phyloP scores from a whole-genome alignment of 2,329 filamentous ascomycete species.

The Penicillium italicum region DNA sequence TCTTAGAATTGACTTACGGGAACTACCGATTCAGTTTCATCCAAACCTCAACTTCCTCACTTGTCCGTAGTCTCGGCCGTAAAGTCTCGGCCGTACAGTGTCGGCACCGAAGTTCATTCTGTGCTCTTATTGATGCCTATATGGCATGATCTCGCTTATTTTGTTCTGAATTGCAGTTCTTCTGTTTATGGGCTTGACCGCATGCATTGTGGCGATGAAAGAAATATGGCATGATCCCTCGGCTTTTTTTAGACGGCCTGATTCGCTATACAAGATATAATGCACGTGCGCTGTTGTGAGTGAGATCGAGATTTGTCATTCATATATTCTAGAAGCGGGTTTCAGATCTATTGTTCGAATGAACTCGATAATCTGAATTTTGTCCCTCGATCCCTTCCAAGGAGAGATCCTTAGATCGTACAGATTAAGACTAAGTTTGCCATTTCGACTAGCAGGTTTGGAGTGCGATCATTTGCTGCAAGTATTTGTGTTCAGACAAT shows the following conservation, averaged over 20 bases:
- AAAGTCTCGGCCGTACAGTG: background rate
- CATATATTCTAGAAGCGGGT: background rate
- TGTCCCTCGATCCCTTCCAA: background rate
- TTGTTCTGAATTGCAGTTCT: background rate
- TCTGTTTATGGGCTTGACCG: background rate
- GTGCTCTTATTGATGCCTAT: background rate
- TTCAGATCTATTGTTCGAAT: background rate
- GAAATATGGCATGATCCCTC: background rate
- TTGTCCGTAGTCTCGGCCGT: background rate
- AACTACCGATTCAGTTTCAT: background rate
- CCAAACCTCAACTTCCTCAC: background rate
- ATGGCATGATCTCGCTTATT: background rate
- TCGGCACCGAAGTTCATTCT: background rate
- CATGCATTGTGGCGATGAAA: background rate
- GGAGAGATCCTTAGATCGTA: background rate
- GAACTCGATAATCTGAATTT: background rate
- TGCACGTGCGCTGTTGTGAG: background rate
- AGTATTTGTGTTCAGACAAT: conserved; percentile 3
- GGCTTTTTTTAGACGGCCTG: background rate
- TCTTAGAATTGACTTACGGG: background rate
- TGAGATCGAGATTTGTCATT: background rate
- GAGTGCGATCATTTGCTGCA: conserved; percentile 3
- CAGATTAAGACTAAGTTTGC: background rate
- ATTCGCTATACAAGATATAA: background rate
- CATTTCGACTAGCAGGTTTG: background rate